These are phyloP conservation scores for Marasmius sp. DNA, from an alignment of 1,284 basidiomycete genomes.

Conservation along the genomic window DNA sequence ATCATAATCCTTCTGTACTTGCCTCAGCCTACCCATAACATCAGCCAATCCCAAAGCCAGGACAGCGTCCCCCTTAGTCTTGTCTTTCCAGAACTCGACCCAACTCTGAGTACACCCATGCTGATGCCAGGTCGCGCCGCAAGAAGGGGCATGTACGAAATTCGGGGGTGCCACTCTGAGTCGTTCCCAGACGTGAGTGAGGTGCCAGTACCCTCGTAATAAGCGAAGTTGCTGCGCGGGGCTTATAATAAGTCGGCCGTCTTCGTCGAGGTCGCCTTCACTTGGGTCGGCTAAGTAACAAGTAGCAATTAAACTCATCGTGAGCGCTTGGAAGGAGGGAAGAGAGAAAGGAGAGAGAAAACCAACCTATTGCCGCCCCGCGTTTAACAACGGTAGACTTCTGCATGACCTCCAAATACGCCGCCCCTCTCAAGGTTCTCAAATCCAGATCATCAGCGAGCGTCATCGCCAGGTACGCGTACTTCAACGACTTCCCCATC, in stretches of 20 bases:
- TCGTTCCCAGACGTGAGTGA: slow-evolving; percentile 62
- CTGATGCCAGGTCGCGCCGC: slow-evolving; percentile 67
- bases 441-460: slow-evolving; percentile 66
- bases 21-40: slow-evolving; percentile 58
- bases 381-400: slow-evolving; percentile 48
- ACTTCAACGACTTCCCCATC: slow-evolving; percentile 56
- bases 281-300: slow-evolving; percentile 6
- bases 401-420: slow-evolving; percentile 70
- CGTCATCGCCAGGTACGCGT: slow-evolving; percentile 67
- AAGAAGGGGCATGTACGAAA: slow-evolving; percentile 61
- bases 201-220: slow-evolving; percentile 62
- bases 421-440: slow-evolving; percentile 53
- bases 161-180: slow-evolving; percentile 50
- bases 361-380: not conserved
- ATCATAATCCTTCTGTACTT: slow-evolving; percentile 63
- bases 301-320: not conserved
- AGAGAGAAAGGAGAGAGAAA: not conserved
- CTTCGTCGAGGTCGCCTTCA: slow-evolving; percentile 32
- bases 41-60: slow-evolving; percentile 57
- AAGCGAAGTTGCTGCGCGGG: slow-evolving; percentile 59
- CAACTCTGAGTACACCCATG: slow-evolving; percentile 65
- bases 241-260: slow-evolving; percentile 47
- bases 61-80: slow-evolving; percentile 57
- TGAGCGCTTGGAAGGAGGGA: not conserved
- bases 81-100: slow-evolving; percentile 70